These are phyloP conservation scores for Vairimorpha apis DNA, from an alignment of 371 early-diverging fungal species.

Conservation along the genomic window DNA sequence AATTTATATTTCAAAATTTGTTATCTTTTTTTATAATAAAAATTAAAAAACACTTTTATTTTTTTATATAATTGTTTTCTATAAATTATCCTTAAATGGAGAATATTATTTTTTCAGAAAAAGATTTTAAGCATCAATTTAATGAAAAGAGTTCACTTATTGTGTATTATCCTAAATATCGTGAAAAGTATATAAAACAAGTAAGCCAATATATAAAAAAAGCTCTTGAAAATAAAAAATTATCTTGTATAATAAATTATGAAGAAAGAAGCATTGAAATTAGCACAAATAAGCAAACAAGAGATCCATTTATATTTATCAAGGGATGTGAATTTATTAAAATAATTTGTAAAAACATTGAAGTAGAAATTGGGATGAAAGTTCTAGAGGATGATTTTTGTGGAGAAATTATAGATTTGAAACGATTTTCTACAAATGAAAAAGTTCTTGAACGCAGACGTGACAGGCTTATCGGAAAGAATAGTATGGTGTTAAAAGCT, in stretches of 20 bases:
- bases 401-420: constrained; percentile 92
- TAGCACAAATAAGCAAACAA: constrained; percentile 86
- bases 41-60: not conserved
- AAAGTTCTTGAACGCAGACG: constrained; percentile 92
- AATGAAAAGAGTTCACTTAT: constrained; percentile 89
- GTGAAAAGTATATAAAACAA: constrained; percentile 83
- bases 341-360: constrained; percentile 83
- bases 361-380: constrained; percentile 72
- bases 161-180: constrained; percentile 91
- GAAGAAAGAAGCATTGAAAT: constrained; percentile 93
- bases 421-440: constrained; percentile 81
- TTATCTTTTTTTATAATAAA: no score
- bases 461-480: constrained; percentile 87
- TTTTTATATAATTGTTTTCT: not conserved
- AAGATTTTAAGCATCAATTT: constrained; percentile 73
- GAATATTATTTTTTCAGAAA: constrained; percentile 66
- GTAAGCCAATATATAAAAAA: constrained; percentile 85
- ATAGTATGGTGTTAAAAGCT: constrained; percentile 88
- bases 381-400: constrained; percentile 79
- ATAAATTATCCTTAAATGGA: constrained; percentile 4
- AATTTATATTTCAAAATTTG: no score
- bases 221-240: constrained; percentile 76
- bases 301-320: constrained; percentile 88
- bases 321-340: constrained; percentile 91
- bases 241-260: constrained; percentile 80